Conservation (phyloP, 2,329 filamentous ascomycete species). For the Geosmithia flava region DNA sequence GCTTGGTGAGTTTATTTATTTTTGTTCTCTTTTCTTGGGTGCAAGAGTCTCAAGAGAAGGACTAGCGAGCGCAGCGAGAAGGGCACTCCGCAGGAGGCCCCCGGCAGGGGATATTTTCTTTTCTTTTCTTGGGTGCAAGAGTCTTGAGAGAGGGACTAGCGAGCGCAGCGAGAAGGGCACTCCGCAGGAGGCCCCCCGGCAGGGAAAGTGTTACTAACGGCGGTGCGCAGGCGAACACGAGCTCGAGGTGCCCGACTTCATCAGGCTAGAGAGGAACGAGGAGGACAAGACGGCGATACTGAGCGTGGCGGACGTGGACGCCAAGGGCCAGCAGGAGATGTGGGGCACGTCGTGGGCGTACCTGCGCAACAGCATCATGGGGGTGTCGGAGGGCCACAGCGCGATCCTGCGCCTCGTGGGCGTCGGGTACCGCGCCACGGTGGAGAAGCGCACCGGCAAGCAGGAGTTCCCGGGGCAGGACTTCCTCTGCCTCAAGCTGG, state of each 20-base stretch:
- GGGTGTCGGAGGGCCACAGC: constrained; percentile 92
- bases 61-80: too few relatives aligned
- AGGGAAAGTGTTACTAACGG: too few relatives aligned
- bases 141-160: too few relatives aligned
- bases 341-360: constrained; percentile 97
- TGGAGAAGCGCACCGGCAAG: constrained; percentile 65
- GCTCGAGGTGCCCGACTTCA: constrained; percentile 66
- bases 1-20: constrained; percentile 2
- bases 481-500: constrained; percentile 88
- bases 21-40: background rate
- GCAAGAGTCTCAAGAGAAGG: too few relatives aligned
- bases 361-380: constrained; percentile 79
- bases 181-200: too few relatives aligned
- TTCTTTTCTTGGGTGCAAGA: too few relatives aligned
- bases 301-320: constrained; percentile 53
- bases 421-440: constrained; percentile 84
- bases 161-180: too few relatives aligned
- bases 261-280: constrained; percentile 58
- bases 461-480: constrained; percentile 72
- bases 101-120: too few relatives aligned
- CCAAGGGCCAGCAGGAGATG: constrained; percentile 79
- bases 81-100: too few relatives aligned
- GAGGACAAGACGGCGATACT: constrained; percentile 52
- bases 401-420: constrained; percentile 87
- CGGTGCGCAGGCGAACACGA: constrained; percentile 53